Base-by-base conservation (phyloP, 2,329 filamentous ascomycete genomes). In the Didymosphaeria variabile region DNA sequence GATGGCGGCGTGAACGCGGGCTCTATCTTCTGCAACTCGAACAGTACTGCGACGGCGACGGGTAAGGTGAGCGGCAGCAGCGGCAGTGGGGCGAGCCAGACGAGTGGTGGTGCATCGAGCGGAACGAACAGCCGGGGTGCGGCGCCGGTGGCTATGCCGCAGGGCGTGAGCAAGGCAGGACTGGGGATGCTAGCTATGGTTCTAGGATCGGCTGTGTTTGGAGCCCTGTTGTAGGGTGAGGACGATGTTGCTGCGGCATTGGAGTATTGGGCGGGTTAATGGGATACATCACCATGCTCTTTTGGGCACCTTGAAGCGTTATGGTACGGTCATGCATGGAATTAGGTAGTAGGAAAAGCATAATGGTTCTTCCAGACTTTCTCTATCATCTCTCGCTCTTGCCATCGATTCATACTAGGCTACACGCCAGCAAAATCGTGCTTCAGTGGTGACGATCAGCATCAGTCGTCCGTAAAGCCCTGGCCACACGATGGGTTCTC, bases 111-210 rank as follows among this genome's bases (percentile, higher is more conserved):
- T 40, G 60, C 26, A 17, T 59, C 59, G 15, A 67, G 68, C 23
- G 68, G 62, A 3, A 67, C 69, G 19, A 19, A 60, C 5, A 61
- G 55, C 4, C 46, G 26, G 5, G 70, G 68, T 32, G 72, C 64
- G 3, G 72, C 69, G 12, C 10, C 58, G 2, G 40, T 58, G 34
- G 56, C 66, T 19, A 61, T 61, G 31, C 61, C 58, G 10, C 66
- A 68, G 61, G 59, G 61, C 15, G 67, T 75, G 17, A 71, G 67
- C 31, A 77, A 75, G 66, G 61, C 67, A 2, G 73, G 72, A 0
- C 32, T 75, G 60, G 69, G 74, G 1, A 66, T 75, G 62, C 38
- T 73, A 53, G 69, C 59, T 29, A 70, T 76, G 66, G 36, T 77
- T 6, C 45, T 74, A 12, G 63, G 70, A 6, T 73, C 72, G 42